phyloP scores from a whole-genome alignment of 148 eudicot genomes.

The Spergularia bocconei region DNA sequence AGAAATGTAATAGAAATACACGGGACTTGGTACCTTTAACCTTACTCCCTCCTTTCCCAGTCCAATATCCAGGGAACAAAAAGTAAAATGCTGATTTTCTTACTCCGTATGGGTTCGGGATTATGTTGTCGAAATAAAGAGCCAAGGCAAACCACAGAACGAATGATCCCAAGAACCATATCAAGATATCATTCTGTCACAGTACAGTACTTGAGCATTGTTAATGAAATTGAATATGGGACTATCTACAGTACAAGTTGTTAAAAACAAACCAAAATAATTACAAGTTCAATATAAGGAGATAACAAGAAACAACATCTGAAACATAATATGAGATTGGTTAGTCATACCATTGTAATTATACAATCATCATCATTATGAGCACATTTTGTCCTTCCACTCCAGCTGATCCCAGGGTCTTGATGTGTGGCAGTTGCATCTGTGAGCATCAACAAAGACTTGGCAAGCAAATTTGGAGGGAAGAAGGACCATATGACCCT shows the following conservation, averaged over 20 bases:
- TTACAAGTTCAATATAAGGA: neutral
- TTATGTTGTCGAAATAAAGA: slow-evolving; percentile 83
- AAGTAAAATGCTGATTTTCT: slow-evolving; percentile 73
- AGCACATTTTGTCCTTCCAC: slow-evolving; percentile 56
- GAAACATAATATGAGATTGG: neutral
- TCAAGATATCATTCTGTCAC: slow-evolving; percentile 65
- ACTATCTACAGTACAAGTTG: neutral
- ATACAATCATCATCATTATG: slow-evolving; percentile 70
- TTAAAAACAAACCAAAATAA: neutral
- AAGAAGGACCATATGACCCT: slow-evolving; percentile 72
- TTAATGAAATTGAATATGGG: neutral
- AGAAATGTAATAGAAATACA: neutral
- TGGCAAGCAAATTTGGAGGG: slow-evolving; percentile 81
- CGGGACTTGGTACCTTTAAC: slow-evolving; percentile 43
- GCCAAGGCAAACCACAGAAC: slow-evolving; percentile 74
- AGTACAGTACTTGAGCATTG: neutral
- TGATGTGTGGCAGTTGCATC: slow-evolving; percentile 53
- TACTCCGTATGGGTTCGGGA: slow-evolving; percentile 79
- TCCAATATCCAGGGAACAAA: slow-evolving; percentile 83
- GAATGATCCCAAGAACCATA: slow-evolving; percentile 58
- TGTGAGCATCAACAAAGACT: slow-evolving; percentile 68
- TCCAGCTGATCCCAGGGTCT: slow-evolving; percentile 82
- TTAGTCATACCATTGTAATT: slow-evolving; percentile 46
- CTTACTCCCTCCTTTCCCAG: slow-evolving; percentile 73
- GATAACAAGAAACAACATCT: neutral